Percentiles rank a stretch among this genome's conserved stretches.
These are phyloP conservation scores for Paraphoma chrysanthemicola DNA, from an alignment of 2,329 filamentous ascomycete species.

Conservation along the genomic window DNA sequence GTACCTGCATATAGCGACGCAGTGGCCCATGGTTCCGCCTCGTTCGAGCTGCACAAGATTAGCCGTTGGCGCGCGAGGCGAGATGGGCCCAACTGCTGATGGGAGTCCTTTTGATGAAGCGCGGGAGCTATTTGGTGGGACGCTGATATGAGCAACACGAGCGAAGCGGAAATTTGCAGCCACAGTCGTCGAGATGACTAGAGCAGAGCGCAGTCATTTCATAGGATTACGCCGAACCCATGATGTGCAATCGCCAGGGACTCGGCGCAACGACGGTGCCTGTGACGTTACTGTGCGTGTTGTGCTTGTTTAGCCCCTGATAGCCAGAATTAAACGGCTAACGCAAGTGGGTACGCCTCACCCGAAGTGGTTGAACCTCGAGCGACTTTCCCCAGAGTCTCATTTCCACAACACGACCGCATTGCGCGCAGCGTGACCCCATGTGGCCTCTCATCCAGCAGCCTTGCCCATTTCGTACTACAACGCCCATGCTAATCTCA, in stretches of 20 bases:
- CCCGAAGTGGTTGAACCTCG: slow-evolving; percentile 1
- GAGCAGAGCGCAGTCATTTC: not conserved
- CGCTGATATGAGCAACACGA: slow-evolving; percentile 6
- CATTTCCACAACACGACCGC: slow-evolving; percentile 34
- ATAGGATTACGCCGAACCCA: not conserved
- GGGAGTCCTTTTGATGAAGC: slow-evolving; percentile 7
- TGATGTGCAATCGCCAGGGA: slow-evolving; percentile 5
- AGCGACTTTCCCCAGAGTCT: slow-evolving; percentile 33
- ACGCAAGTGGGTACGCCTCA: slow-evolving; percentile 7
- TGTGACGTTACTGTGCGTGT: slow-evolving; percentile 14
- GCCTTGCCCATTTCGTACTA: slow-evolving; percentile 34
- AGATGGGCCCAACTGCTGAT: slow-evolving; percentile 14
- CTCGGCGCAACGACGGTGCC: slow-evolving; percentile 9
- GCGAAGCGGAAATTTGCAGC: not conserved
- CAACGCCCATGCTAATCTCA: slow-evolving; percentile 34
- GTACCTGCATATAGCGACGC: slow-evolving; percentile 32
- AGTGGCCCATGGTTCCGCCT: slow-evolving; percentile 21
- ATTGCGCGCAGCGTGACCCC: slow-evolving; percentile 31
- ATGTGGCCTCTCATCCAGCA: slow-evolving; percentile 26
- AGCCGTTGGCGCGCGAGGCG: slow-evolving; percentile 19
- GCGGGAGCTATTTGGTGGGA: slow-evolving; percentile 1
- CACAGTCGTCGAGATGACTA: not conserved
- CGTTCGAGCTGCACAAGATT: slow-evolving; percentile 20
- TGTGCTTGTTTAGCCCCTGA: slow-evolving; percentile 14
- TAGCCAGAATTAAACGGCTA: slow-evolving; percentile 4